These are phyloP conservation scores for Lachancea waltii DNA, from an alignment of 805 yeast species.

Conservation along the genomic window DNA sequence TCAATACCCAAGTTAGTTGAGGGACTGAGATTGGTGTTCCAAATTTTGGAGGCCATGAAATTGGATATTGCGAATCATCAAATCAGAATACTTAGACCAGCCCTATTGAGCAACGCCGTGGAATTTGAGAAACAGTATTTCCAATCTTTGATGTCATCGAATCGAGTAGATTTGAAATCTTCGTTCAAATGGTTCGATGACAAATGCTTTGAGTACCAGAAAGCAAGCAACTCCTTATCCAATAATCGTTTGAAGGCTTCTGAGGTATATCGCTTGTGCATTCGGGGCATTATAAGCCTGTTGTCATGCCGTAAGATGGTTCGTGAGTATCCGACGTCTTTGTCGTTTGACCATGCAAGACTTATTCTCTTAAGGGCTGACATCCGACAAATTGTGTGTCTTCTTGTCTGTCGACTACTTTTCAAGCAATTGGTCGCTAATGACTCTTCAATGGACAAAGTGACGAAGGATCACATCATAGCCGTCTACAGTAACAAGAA, in stretches of 20 bases:
- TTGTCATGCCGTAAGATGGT: conserved; percentile 76
- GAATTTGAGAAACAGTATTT: conserved; percentile 86
- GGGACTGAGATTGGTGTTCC: conserved; percentile 71
- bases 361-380: conserved; percentile 75
- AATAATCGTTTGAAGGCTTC: conserved; percentile 14
- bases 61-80: conserved; percentile 94
- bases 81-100: conserved; percentile 77
- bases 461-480: conserved; percentile 33
- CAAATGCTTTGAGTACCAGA: conserved; percentile 27
- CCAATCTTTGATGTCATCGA: conserved; percentile 36
- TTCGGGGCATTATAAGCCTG: conserved; percentile 52
- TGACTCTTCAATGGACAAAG: conserved; percentile 25
- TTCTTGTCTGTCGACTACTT: conserved; percentile 63
- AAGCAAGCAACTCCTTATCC: conserved; percentile 12
- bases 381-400: conserved; percentile 75
- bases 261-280: conserved; percentile 37
- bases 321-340: conserved; percentile 72
- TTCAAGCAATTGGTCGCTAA: conserved; percentile 58
- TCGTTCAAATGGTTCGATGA: conserved; percentile 60
- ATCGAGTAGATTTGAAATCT: conserved; percentile 53
- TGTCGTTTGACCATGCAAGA: conserved; percentile 80
- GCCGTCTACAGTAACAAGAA: conserved; percentile 36
- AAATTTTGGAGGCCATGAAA: conserved; percentile 89
- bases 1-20: conserved; percentile 54
- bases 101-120: conserved; percentile 76